A percentile compares a stretch with the other conserved stretches of the same genome.
phyloP scores from a whole-genome alignment of 1,139 yeast species.

The Wickerhamiella infanticola region DNA sequence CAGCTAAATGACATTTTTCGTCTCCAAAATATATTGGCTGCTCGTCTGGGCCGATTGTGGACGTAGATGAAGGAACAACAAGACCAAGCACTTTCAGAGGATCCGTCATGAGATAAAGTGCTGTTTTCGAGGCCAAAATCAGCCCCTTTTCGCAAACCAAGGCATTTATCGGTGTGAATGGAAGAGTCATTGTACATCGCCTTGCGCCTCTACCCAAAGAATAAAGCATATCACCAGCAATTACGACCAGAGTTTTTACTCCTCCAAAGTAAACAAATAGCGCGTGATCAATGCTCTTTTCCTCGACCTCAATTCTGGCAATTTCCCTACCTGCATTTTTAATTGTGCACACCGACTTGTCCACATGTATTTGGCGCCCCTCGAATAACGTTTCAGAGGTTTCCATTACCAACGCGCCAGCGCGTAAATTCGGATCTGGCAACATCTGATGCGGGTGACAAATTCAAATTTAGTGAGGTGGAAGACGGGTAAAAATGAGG shows the following conservation, averaged over 20 bases:
- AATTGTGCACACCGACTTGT: too few species aligned
- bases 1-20: constrained; percentile 9
- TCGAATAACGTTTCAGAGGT: background rate
- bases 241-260: background rate
- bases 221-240: background rate
- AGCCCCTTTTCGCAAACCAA: constrained; percentile 50
- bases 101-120: constrained; percentile 48
- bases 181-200: constrained; percentile 23
- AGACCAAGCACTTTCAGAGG: constrained; percentile 56
- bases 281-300: background rate
- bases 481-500: background rate
- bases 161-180: constrained; percentile 42
- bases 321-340: background rate
- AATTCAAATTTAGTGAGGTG: background rate
- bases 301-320: background rate
- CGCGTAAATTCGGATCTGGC: background rate
- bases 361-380: background rate
- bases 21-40: constrained; percentile 26
- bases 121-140: constrained; percentile 33
- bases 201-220: background rate
- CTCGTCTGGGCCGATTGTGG: constrained; percentile 46
- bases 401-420: background rate
- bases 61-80: constrained; percentile 54
- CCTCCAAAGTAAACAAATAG: background rate
- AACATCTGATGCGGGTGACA: background rate